phyloP scores from a whole-genome alignment of 805 yeast species.

The Spathaspora sp. region DNA sequence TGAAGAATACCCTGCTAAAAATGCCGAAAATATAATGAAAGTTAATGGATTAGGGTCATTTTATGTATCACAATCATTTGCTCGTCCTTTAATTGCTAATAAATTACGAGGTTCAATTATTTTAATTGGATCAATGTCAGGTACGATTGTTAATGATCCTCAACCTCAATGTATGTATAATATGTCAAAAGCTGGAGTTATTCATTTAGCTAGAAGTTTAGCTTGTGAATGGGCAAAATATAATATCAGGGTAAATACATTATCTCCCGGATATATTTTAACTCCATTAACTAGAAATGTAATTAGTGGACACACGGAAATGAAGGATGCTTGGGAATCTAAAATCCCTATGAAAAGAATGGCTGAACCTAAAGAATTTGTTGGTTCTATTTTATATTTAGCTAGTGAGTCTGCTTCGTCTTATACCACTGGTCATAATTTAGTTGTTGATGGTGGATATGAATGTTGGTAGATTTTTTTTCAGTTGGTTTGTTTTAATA shows the following conservation, averaged over 20 bases:
- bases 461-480: conserved; percentile 57
- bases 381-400: conserved; percentile 71
- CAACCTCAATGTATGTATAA: conserved; percentile 80
- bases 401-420: conserved; percentile 67
- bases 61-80: conserved; percentile 71
- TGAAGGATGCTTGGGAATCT: conserved; percentile 70
- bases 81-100: conserved; percentile 58
- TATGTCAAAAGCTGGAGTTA: conserved; percentile 84
- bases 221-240: conserved; percentile 82
- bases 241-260: conserved; percentile 71
- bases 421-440: conserved; percentile 81
- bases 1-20: conserved; percentile 67
- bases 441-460: conserved; percentile 85
- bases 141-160: conserved; percentile 72
- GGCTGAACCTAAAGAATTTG: conserved; percentile 83
- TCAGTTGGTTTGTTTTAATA: neutral
- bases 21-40: conserved; percentile 64
- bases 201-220: conserved; percentile 70
- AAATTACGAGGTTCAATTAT: conserved; percentile 59
- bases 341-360: conserved; percentile 75
- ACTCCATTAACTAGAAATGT: conserved; percentile 78
- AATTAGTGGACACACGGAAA: conserved; percentile 52
- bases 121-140: conserved; percentile 77
- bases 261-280: conserved; percentile 77
- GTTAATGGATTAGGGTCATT: conserved; percentile 75